These are phyloP conservation scores for Trichoderma atrobrunneum DNA, from an alignment of 2,329 filamentous ascomycete species.

Conservation along the genomic window DNA sequence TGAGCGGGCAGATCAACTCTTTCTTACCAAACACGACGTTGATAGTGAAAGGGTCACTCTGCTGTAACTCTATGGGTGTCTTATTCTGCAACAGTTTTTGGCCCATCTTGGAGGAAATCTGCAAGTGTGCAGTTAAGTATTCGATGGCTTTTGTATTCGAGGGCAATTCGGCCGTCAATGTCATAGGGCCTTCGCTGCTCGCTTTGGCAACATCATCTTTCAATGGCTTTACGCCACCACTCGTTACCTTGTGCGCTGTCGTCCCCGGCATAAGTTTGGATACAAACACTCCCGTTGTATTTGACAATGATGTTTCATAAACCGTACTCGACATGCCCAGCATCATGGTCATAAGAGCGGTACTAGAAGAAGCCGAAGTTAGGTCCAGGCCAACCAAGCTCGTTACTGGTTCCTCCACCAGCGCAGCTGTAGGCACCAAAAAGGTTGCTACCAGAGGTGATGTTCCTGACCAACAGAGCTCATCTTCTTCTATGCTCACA, in stretches of 20 bases:
- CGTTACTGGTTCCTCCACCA: slow-evolving; percentile 35
- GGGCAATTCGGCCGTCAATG: slow-evolving; percentile 33
- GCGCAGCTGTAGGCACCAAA: slow-evolving; percentile 36
- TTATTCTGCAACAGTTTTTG: slow-evolving; percentile 39
- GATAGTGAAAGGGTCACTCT: slow-evolving; percentile 40
- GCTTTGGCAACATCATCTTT: slow-evolving; percentile 22
- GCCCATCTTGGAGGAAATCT: slow-evolving; percentile 36
- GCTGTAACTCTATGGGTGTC: slow-evolving; percentile 36
- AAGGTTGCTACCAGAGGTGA: slow-evolving; percentile 43
- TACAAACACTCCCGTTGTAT: slow-evolving; percentile 35
- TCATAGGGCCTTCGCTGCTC: slow-evolving; percentile 24
- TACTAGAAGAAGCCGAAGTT: slow-evolving; percentile 26
- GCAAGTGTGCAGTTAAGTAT: slow-evolving; percentile 40
- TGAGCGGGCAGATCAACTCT: slow-evolving; percentile 32
- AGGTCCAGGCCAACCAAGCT: slow-evolving; percentile 35
- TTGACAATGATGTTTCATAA: slow-evolving; percentile 32
- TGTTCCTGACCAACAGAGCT: slow-evolving; percentile 36
- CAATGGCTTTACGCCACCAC: slow-evolving; percentile 26
- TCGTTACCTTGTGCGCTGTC: slow-evolving; percentile 27
- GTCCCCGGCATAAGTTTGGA: slow-evolving; percentile 39
- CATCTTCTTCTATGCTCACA: slow-evolving; percentile 36
- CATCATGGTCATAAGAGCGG: slow-evolving; percentile 25
- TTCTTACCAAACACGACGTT: slow-evolving; percentile 39
- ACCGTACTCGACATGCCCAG: slow-evolving; percentile 32
- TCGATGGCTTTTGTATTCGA: slow-evolving; percentile 30